Conservation (phyloP, 2,329 filamentous ascomycete genomes). For the Exophiala xenobiotica region DNA sequence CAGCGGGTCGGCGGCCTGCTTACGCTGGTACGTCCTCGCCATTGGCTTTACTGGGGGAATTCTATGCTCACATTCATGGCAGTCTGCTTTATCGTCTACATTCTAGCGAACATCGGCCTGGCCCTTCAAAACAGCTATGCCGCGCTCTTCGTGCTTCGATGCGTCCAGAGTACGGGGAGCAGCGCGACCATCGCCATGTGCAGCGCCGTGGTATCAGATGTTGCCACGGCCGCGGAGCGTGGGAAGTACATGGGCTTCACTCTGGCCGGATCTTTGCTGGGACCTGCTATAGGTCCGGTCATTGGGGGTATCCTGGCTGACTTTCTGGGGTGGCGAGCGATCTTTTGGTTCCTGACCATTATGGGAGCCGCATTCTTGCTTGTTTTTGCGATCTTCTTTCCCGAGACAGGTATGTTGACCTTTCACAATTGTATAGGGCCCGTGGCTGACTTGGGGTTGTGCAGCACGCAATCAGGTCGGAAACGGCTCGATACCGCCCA, state of each 20-base stretch:
- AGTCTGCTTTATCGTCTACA: constrained; percentile 47
- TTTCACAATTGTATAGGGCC: too few species aligned
- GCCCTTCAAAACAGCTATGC: constrained; percentile 42
- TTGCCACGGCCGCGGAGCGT: constrained; percentile 40
- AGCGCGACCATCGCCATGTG: constrained; percentile 44
- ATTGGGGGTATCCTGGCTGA: constrained; percentile 43
- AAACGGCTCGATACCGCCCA: constrained; percentile 41
- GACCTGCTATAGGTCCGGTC: constrained; percentile 48
- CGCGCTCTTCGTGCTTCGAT: constrained; percentile 41
- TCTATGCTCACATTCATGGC: not conserved
- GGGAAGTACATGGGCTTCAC: constrained; percentile 45
- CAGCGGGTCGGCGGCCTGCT: constrained; percentile 51
- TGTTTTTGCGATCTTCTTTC: constrained; percentile 36
- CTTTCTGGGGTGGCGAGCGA: constrained; percentile 51
- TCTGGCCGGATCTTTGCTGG: constrained; percentile 39
- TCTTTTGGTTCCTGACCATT: constrained; percentile 59
- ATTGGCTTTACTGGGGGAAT: not conserved
- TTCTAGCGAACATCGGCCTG: constrained; percentile 44
- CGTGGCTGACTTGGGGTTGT: not conserved
- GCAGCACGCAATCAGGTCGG: constrained; percentile 37
- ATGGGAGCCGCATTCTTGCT: constrained; percentile 39
- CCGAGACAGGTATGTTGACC: constrained; percentile 36
- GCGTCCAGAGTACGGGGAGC: constrained; percentile 36
- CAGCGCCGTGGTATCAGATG: constrained; percentile 41
- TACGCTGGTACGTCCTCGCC: constrained; percentile 39